These are phyloP conservation scores for Dactylellina parvicollis DNA, from an alignment of 2,329 filamentous ascomycete species.

Conservation along the genomic window DNA sequence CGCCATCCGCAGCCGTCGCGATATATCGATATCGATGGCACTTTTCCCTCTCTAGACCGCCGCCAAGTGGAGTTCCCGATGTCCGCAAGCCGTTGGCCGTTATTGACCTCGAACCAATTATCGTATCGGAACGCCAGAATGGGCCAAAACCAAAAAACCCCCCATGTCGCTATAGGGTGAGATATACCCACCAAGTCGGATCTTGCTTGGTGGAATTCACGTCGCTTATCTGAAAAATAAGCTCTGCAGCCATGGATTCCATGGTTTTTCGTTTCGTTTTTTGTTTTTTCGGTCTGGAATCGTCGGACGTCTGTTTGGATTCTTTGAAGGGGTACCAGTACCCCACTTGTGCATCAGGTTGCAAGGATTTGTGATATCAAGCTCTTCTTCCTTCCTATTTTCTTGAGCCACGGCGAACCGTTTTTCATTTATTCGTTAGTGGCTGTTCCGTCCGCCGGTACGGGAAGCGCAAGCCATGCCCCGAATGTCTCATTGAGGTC, in stretches of 20 bases:
- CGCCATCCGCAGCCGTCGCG: background rate
- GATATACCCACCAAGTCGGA: constrained; percentile 3
- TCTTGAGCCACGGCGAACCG: no score
- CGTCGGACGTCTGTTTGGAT: background rate
- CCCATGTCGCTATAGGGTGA: constrained; percentile 6
- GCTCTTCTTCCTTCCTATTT: no score
- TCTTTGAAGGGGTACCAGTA: background rate
- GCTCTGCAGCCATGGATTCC: background rate
- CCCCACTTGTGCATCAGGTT: no score
- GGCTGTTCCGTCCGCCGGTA: background rate
- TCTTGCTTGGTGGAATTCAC: constrained; percentile 1
- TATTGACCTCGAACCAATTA: no score
- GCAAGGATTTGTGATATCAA: no score
- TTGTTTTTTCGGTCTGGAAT: constrained; percentile 23
- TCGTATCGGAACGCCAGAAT: no score
- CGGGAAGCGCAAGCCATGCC: no score
- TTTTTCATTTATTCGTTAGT: no score
- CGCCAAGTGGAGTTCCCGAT: background rate
- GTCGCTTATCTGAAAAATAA: constrained; percentile 29
- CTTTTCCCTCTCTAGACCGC: no score
- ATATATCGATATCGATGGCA: no score
- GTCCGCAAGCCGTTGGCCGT: constrained; percentile 5
- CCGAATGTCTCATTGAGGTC: background rate
- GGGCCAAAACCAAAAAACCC: no score
- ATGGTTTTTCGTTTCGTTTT: background rate